These are phyloP conservation scores for Cutaneotrichosporon sp. DNA, from an alignment of 1,284 basidiomycete species.

Conservation along the genomic window DNA sequence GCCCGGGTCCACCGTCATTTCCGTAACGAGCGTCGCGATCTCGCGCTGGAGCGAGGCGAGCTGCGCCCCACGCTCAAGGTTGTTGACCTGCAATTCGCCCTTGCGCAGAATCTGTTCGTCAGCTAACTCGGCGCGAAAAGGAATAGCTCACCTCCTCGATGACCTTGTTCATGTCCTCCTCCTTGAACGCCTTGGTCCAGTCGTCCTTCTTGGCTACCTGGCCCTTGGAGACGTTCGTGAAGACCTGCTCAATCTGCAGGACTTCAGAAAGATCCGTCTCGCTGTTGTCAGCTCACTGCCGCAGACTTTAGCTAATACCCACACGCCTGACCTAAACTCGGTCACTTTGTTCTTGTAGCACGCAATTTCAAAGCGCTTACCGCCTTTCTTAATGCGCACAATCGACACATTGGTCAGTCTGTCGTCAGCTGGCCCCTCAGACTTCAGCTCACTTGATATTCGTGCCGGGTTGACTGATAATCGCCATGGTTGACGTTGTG, in stretches of 20 bases:
- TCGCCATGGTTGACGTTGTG: slow-evolving; percentile 5
- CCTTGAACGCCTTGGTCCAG: slow-evolving; percentile 85
- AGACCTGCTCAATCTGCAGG: slow-evolving; percentile 93
- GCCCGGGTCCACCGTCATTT: slow-evolving; percentile 89
- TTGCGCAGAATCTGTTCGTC: slow-evolving; percentile 77
- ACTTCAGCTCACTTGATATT: slow-evolving; percentile 17
- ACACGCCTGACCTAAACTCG: slow-evolving; percentile 90
- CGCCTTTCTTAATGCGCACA: slow-evolving; percentile 90
- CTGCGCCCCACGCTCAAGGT: slow-evolving; percentile 92
- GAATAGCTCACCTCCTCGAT: slow-evolving; percentile 72
- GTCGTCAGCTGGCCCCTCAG: slow-evolving; percentile 4
- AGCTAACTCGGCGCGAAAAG: not conserved
- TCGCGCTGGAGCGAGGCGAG: slow-evolving; percentile 77
- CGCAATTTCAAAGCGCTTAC: slow-evolving; percentile 98
- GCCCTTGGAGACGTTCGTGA: slow-evolving; percentile 94
- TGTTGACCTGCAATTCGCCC: slow-evolving; percentile 94
- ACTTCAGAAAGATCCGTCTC: slow-evolving; percentile 95
- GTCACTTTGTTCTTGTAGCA: slow-evolving; percentile 99
- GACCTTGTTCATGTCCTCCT: slow-evolving; percentile 64
- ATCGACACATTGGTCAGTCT: slow-evolving; percentile 95
- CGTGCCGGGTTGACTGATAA: slow-evolving; percentile 17
- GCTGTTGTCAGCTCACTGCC: slow-evolving; percentile 45
- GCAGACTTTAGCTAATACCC: too few species aligned
- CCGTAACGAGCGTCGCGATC: slow-evolving; percentile 87
- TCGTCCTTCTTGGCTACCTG: slow-evolving; percentile 85